These are phyloP conservation scores for Aureobasidium leucospermi DNA, from an alignment of 2,329 filamentous ascomycete genomes.

Conservation along the genomic window DNA sequence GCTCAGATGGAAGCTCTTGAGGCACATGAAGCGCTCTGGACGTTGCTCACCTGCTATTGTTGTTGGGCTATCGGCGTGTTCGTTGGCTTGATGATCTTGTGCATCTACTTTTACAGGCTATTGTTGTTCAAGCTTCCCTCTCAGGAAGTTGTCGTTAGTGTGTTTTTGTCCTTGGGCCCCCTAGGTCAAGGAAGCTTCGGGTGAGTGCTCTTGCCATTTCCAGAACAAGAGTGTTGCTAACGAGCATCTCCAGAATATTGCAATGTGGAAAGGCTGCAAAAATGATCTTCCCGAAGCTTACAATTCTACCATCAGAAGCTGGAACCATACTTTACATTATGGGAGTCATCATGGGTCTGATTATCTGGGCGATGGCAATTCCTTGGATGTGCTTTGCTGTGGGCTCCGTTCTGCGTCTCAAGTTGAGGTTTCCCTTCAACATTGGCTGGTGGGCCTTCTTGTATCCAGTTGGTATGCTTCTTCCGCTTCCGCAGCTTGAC, in stretches of 20 bases:
- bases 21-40: slow-evolving; percentile 52
- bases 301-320: slow-evolving; percentile 33
- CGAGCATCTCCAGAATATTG: slow-evolving; percentile 35
- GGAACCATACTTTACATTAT: slow-evolving; percentile 52
- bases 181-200: slow-evolving; percentile 59
- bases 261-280: slow-evolving; percentile 39
- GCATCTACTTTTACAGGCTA: slow-evolving; percentile 63
- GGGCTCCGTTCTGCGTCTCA: slow-evolving; percentile 36
- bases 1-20: slow-evolving; percentile 52
- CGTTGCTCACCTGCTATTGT: slow-evolving; percentile 57
- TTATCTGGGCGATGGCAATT: slow-evolving; percentile 51
- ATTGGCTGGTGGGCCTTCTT: slow-evolving; percentile 58
- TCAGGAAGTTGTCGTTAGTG: slow-evolving; percentile 59
- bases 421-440: slow-evolving; percentile 48
- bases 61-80: slow-evolving; percentile 60
- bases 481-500: not conserved
- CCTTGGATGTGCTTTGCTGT: slow-evolving; percentile 49
- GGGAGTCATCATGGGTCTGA: slow-evolving; percentile 43
- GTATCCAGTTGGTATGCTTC: slow-evolving; percentile 37
- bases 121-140: slow-evolving; percentile 60
- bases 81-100: slow-evolving; percentile 55
- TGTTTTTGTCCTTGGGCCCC: slow-evolving; percentile 60
- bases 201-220: slow-evolving; percentile 11
- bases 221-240: not conserved
- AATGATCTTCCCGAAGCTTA: slow-evolving; percentile 32